Evolutionary conservation across 345 rosid genomes (phyloP).

Genomic region (Sonneratia caseolaris): DNA sequence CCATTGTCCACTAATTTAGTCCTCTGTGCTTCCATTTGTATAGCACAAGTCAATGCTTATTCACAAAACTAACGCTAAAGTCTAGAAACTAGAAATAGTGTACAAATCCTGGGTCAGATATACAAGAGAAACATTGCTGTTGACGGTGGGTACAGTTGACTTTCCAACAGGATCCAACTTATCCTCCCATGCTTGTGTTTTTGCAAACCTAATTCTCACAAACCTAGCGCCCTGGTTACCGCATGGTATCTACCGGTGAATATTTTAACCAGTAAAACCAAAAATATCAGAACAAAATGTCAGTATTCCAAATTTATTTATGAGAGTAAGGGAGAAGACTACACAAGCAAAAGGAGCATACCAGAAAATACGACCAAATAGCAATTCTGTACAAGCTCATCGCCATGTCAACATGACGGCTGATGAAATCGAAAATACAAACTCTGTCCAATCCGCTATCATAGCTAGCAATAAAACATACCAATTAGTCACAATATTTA

Average conservation of each 20-base stretch:
- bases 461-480: background rate
- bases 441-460: background rate
- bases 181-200: background rate
- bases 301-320: no score
- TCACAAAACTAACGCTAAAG: constrained; percentile 5
- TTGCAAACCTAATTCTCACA: no score
- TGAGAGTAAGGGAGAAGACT: background rate
- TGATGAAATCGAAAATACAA: no score
- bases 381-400: background rate
- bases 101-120: background rate
- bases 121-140: background rate
- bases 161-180: background rate
- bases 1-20: constrained; percentile 3
- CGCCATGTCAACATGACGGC: background rate
- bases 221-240: no score
- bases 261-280: background rate
- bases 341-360: background rate
- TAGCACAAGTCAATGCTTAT: constrained; percentile 4
- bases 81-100: background rate
- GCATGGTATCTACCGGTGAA: background rate
- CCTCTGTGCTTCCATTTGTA: constrained; percentile 9
- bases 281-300: no score
- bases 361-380: background rate
- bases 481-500: background rate
- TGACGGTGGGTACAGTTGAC: no score